Conservation (phyloP, 495 filamentous ascomycete species). For the Penicillium goetzii region DNA sequence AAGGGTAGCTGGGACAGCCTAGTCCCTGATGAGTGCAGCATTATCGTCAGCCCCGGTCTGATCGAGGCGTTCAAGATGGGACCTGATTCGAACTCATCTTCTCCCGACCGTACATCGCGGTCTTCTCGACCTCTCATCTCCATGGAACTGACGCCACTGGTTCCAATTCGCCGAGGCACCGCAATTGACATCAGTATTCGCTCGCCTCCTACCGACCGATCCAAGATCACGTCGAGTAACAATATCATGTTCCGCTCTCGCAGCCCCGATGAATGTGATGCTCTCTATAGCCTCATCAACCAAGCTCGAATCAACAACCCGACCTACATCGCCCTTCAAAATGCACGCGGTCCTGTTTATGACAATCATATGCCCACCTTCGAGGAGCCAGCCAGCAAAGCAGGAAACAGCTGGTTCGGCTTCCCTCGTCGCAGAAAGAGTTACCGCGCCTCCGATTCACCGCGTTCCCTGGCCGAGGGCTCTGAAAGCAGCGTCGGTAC, state of each 20-base stretch:
- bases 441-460: conserved; percentile 61
- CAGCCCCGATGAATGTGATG: conserved; percentile 73
- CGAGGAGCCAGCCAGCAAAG: conserved; percentile 33
- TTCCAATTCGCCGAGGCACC: conserved; percentile 84
- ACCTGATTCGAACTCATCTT: conserved; percentile 36
- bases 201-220: conserved; percentile 73
- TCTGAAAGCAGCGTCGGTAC: conserved; percentile 63
- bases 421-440: conserved; percentile 56
- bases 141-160: conserved; percentile 83
- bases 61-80: conserved; percentile 80
- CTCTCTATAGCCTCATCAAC: conserved; percentile 82
- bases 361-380: conserved; percentile 36
- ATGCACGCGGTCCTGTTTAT: conserved; percentile 55
- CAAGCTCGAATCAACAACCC: conserved; percentile 82
- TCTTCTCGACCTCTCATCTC: conserved; percentile 68
- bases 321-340: conserved; percentile 82
- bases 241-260: conserved; percentile 90
- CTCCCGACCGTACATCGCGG: too few relatives aligned
- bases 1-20: conserved; percentile 81
- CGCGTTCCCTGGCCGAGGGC: conserved; percentile 55
- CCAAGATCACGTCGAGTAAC: conserved; percentile 68
- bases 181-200: conserved; percentile 93
- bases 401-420: conserved; percentile 46
- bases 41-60: conserved; percentile 80
- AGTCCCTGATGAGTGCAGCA: conserved; percentile 72